Evolutionary conservation across 441 rosid genomes (phyloP).

Genomic region (Populus tomentosa): DNA sequence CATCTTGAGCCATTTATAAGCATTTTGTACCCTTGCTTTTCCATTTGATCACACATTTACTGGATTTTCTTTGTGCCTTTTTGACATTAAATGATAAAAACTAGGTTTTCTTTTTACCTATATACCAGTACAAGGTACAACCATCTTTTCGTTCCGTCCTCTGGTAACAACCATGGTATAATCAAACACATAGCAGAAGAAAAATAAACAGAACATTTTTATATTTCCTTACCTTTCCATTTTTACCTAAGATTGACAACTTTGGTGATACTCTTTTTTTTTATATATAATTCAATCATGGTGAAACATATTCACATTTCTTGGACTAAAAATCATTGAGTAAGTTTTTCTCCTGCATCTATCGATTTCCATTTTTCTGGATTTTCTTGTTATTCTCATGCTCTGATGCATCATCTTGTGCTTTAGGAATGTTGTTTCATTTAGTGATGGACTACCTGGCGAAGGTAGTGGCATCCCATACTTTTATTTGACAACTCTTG

Average conservation of each 20-base stretch:
- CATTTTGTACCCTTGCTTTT: background rate
- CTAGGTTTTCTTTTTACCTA: background rate
- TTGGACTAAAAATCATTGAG: background rate
- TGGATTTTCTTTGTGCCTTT: background rate
- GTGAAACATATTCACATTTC: background rate
- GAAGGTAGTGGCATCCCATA: slow-evolving; percentile 72
- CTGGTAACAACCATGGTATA: background rate
- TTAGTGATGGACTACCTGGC: slow-evolving; percentile 72
- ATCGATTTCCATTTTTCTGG: background rate
- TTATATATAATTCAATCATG: background rate
- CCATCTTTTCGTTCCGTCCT: background rate
- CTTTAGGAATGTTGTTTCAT: slow-evolving; percentile 84
- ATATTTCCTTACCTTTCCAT: background rate
- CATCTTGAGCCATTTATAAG: background rate
- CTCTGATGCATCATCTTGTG: background rate
- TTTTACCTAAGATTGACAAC: background rate
- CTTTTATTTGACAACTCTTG: slow-evolving; percentile 87
- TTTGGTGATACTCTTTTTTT: background rate
- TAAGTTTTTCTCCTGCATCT: background rate
- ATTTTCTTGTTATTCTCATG: background rate
- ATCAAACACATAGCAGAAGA: background rate
- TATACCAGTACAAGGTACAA: background rate
- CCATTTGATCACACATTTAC: background rate
- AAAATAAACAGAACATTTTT: background rate
- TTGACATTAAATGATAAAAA: background rate